Evolutionary conservation across 257 asterid genomes (phyloP).

Genomic region (Voacanga thouarsii): DNA sequence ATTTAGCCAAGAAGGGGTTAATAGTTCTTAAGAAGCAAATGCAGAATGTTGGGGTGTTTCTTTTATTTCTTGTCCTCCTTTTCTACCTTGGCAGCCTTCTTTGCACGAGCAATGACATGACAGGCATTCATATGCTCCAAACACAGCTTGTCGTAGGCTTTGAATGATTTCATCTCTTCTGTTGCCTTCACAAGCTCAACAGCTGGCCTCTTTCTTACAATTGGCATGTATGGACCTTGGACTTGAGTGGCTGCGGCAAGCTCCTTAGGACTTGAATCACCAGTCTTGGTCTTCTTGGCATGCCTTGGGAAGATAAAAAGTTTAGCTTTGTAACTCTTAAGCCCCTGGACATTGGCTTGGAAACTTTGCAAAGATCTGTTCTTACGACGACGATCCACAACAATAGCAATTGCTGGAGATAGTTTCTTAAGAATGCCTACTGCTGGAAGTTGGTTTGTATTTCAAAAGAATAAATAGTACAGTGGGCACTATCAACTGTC

Average conservation of each 20-base stretch:
- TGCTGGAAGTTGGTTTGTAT: no score
- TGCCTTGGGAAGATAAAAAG: slow-evolving; percentile 35
- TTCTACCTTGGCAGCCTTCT: slow-evolving; percentile 92
- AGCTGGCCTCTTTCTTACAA: slow-evolving; percentile 30
- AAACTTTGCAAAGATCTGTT: slow-evolving; percentile 35
- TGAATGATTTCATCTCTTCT: slow-evolving; percentile 64
- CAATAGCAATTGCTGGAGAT: slow-evolving; percentile 32
- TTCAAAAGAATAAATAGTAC: not conserved
- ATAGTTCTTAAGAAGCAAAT: not conserved
- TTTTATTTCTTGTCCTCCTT: slow-evolving; percentile 78
- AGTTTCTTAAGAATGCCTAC: slow-evolving; percentile 31
- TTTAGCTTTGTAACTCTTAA: slow-evolving; percentile 34
- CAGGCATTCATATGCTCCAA: slow-evolving; percentile 63
- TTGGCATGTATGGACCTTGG: slow-evolving; percentile 60
- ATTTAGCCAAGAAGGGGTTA: not conserved
- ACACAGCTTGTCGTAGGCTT: slow-evolving; percentile 72
- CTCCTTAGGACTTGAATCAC: slow-evolving; percentile 77
- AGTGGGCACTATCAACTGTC: not conserved
- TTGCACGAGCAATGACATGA: slow-evolving; percentile 68
- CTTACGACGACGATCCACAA: slow-evolving; percentile 36
- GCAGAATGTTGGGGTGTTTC: not conserved
- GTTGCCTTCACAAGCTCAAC: slow-evolving; percentile 37
- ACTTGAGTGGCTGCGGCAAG: slow-evolving; percentile 72
- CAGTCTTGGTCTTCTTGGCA: slow-evolving; percentile 42
- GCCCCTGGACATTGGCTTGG: slow-evolving; percentile 32